A percentile compares a stretch with the other conserved stretches of the same genome.
phyloP scores from a whole-genome alignment of 2,329 filamentous ascomycete genomes.

The Epichloe coenophiala region DNA sequence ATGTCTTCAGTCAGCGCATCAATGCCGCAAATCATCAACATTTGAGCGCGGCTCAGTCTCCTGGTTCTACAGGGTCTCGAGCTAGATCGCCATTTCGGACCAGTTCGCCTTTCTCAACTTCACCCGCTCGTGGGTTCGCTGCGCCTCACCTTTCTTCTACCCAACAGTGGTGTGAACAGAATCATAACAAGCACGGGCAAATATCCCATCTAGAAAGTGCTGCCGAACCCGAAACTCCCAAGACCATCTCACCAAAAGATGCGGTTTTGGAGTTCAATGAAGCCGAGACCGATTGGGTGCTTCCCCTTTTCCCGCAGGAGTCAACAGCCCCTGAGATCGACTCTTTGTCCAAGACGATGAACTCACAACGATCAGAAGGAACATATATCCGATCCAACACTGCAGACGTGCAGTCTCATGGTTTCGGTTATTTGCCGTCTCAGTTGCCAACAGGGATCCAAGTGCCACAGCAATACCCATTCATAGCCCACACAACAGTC shows the following conservation, averaged over 20 bases:
- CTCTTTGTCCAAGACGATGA: slow-evolving; percentile 22
- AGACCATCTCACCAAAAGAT: slow-evolving; percentile 92
- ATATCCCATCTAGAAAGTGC: slow-evolving; percentile 21
- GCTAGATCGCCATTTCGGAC: slow-evolving; percentile 73
- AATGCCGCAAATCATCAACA: slow-evolving; percentile 68
- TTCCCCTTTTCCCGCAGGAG: slow-evolving; percentile 59
- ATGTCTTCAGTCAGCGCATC: slow-evolving; percentile 61
- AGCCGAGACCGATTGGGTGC: slow-evolving; percentile 52
- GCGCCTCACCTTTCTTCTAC: slow-evolving; percentile 33
- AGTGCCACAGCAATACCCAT: slow-evolving; percentile 39
- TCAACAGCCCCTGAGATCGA: slow-evolving; percentile 32
- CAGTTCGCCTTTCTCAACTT: slow-evolving; percentile 46
- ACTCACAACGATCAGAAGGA: slow-evolving; percentile 9
- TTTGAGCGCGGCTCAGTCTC: slow-evolving; percentile 42
- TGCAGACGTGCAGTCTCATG: background rate
- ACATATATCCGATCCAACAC: slow-evolving; percentile 7
- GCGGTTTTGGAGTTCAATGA: slow-evolving; percentile 77
- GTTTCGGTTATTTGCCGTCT: slow-evolving; percentile 14
- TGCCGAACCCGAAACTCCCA: slow-evolving; percentile 40
- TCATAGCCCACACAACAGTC: slow-evolving; percentile 25
- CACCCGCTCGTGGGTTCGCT: slow-evolving; percentile 17
- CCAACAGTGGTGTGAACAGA: slow-evolving; percentile 46
- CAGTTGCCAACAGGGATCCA: slow-evolving; percentile 25
- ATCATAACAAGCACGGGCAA: slow-evolving; percentile 32
- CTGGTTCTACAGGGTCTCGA: slow-evolving; percentile 35